Percentiles rank a stretch among this genome's conserved stretches.
Conservation (phyloP, 2,329 filamentous ascomycete genomes). For the Colletotrichum sojae region DNA sequence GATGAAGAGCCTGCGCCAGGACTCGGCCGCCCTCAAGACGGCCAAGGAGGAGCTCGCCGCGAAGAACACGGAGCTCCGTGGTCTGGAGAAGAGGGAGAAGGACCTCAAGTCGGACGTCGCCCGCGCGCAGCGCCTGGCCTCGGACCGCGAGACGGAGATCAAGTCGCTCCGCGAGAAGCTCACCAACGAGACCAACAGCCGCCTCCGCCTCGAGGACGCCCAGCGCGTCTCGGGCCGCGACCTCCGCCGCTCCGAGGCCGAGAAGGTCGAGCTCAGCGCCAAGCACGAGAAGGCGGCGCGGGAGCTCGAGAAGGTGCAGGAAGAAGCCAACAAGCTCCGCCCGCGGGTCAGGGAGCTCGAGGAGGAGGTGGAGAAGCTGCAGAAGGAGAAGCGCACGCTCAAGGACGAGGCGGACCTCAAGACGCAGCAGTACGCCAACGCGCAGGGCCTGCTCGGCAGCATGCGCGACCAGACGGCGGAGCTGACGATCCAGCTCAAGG, state of each 20-base stretch:
- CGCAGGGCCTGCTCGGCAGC: slow-evolving; percentile 87
- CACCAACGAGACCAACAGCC: slow-evolving; percentile 78
- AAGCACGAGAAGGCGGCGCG: slow-evolving; percentile 78
- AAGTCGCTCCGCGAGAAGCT: slow-evolving; percentile 84
- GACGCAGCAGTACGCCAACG: slow-evolving; percentile 85
- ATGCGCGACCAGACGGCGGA: slow-evolving; percentile 95
- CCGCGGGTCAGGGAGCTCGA: slow-evolving; percentile 77
- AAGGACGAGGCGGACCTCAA: slow-evolving; percentile 89
- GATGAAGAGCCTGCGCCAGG: slow-evolving; percentile 81
- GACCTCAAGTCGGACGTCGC: slow-evolving; percentile 83
- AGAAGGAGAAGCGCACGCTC: slow-evolving; percentile 75
- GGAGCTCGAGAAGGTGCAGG: slow-evolving; percentile 80
- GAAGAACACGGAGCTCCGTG: slow-evolving; percentile 73
- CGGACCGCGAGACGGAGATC: slow-evolving; percentile 84
- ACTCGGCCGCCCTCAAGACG: slow-evolving; percentile 80
- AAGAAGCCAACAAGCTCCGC: slow-evolving; percentile 79
- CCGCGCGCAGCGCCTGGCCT: slow-evolving; percentile 76
- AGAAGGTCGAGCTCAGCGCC: slow-evolving; percentile 83
- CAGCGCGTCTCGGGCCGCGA: slow-evolving; percentile 82
- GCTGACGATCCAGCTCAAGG: slow-evolving; percentile 91
- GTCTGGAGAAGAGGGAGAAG: slow-evolving; percentile 86
- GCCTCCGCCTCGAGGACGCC: slow-evolving; percentile 83
- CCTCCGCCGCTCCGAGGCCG: slow-evolving; percentile 81
- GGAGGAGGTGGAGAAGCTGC: slow-evolving; percentile 77
- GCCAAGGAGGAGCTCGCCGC: slow-evolving; percentile 80